Evolutionary conservation across 805 yeast genomes (phyloP).

Genomic region (Diddensiella transvaalensis): DNA sequence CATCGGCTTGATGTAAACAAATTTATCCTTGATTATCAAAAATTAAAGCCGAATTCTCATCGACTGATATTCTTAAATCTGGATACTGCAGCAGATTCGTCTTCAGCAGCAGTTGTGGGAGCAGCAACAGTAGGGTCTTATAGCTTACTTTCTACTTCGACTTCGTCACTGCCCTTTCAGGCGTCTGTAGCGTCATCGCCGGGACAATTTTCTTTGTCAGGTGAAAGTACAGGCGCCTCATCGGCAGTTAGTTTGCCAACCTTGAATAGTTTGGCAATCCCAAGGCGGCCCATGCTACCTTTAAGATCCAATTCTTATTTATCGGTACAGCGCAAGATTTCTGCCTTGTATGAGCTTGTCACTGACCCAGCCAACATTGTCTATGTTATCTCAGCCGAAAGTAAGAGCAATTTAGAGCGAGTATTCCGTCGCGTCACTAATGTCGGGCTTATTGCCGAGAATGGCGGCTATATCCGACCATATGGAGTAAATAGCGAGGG

Average conservation of each 20-base stretch:
- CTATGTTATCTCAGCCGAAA: slow-evolving; percentile 65
- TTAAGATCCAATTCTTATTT: slow-evolving; percentile 34
- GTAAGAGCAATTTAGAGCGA: slow-evolving; percentile 61
- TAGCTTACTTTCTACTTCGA: background rate
- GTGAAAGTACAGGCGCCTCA: background rate
- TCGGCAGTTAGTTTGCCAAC: background rate
- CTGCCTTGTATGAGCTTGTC: slow-evolving; percentile 57
- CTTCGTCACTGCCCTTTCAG: background rate
- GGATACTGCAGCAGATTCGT: no score
- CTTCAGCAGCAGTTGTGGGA: slow-evolving; percentile 3
- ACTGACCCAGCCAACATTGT: slow-evolving; percentile 60
- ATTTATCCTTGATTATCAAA: slow-evolving; percentile 36
- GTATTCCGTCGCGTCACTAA: slow-evolving; percentile 63
- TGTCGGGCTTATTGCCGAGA: slow-evolving; percentile 84
- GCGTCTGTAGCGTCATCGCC: background rate
- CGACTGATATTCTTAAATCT: slow-evolving; percentile 51
- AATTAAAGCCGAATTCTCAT: slow-evolving; percentile 27
- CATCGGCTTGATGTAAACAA: slow-evolving; percentile 33
- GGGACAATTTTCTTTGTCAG: background rate
- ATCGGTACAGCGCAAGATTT: slow-evolving; percentile 57
- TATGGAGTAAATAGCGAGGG: slow-evolving; percentile 30
- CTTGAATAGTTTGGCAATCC: background rate
- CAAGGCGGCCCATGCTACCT: background rate
- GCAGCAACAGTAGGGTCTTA: no score
- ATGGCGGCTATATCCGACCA: slow-evolving; percentile 70